A percentile compares a stretch with the other conserved stretches of the same genome.
phyloP scores from a whole-genome alignment of 2,329 filamentous ascomycete species.

The Huntiella decipiens region DNA sequence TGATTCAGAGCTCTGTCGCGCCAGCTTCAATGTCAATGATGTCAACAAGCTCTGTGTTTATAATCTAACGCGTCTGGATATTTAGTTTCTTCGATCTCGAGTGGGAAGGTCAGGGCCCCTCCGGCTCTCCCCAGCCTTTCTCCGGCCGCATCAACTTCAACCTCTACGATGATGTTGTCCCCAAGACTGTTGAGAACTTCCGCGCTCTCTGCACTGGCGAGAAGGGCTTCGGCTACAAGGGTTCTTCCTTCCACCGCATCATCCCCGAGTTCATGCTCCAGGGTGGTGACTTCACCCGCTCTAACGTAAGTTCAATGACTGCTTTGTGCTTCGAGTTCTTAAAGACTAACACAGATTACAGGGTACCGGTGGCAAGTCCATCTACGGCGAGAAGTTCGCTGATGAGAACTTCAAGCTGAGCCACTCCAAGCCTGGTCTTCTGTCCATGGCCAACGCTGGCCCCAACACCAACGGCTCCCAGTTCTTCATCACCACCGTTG shows the following conservation, averaged over 20 bases:
- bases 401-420: conserved; percentile 76
- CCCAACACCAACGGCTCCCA: conserved; percentile 97
- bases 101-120: conserved; percentile 55
- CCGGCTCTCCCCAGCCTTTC: conserved; percentile 30
- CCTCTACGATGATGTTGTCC: conserved; percentile 70
- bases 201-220: conserved; percentile 61
- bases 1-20: background rate
- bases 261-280: conserved; percentile 91
- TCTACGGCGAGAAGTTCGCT: conserved; percentile 86
- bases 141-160: conserved; percentile 68
- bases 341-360: conserved; percentile 19
- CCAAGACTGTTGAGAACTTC: conserved; percentile 80
- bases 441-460: conserved; percentile 92
- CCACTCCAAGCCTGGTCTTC: conserved; percentile 57
- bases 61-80: conserved; percentile 3
- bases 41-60: background rate
- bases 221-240: conserved; percentile 67
- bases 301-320: conserved; percentile 46
- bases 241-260: conserved; percentile 79
- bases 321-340: background rate
- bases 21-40: background rate
- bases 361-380: conserved; percentile 83
- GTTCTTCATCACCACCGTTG: conserved; percentile 92
- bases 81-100: conserved; percentile 50
- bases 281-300: conserved; percentile 86